phyloP scores from a whole-genome alignment of 2,329 filamentous ascomycete genomes.

The Fusarium fujikuroi region DNA sequence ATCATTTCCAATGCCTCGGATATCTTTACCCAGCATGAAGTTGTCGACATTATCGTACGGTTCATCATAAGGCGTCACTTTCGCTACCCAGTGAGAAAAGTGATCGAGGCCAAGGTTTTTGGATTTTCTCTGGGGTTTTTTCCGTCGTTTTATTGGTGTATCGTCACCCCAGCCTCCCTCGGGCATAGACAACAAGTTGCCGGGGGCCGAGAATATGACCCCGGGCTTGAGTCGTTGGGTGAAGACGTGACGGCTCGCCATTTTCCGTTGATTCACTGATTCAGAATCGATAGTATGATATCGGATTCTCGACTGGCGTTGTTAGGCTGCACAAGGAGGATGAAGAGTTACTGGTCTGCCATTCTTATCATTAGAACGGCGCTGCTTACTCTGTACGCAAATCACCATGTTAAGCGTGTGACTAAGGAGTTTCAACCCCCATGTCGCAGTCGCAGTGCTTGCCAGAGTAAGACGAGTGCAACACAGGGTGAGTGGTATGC shows the following conservation, averaged over 20 bases:
- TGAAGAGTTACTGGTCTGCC: no score
- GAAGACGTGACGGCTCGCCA: not conserved
- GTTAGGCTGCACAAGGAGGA: accelerated
- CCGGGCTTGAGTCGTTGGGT: not conserved
- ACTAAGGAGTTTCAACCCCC: not conserved
- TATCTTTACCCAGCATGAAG: not conserved
- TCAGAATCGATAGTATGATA: accelerated
- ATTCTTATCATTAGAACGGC: not conserved
- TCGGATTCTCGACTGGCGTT: accelerated
- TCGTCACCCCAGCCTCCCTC: not conserved
- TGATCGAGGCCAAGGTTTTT: accelerated
- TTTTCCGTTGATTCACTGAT: accelerated
- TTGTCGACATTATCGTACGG: not conserved
- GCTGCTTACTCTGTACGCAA: not conserved
- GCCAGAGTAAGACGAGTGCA: no score
- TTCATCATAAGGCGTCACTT: not conserved
- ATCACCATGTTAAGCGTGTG: not conserved
- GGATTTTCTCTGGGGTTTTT: not conserved
- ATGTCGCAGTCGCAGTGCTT: not conserved
- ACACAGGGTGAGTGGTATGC: not conserved
- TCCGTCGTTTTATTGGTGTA: not conserved
- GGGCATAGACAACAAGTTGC: accelerated
- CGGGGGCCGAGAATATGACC: not conserved
- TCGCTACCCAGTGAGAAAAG: not conserved
- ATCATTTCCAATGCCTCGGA: not conserved